Percentiles rank a stretch among this genome's conserved stretches.
These are phyloP conservation scores for Galerina sulciceps DNA, from an alignment of 768 basidiomycete species.

Conservation along the genomic window DNA sequence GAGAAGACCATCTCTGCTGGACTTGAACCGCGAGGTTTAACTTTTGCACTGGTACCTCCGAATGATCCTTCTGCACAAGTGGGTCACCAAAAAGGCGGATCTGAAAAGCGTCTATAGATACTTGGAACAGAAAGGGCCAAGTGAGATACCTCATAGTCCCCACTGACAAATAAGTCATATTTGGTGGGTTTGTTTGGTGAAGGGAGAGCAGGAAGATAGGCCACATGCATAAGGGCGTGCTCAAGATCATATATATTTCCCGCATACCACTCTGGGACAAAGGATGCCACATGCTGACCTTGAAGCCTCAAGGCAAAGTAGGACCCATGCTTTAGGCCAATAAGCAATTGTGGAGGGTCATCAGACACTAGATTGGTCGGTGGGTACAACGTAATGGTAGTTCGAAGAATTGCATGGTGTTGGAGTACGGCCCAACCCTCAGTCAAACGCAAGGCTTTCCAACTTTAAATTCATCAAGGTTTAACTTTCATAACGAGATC, in stretches of 20 bases:
- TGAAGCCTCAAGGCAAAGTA: slow-evolving; percentile 73
- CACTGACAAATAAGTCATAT: slow-evolving; percentile 77
- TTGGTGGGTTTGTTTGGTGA: slow-evolving; percentile 44
- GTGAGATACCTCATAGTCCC: slow-evolving; percentile 74
- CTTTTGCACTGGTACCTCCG: slow-evolving; percentile 55
- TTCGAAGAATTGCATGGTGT: slow-evolving; percentile 73
- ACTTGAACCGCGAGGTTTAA: slow-evolving; percentile 54
- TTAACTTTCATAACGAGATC: background rate
- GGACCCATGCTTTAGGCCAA: slow-evolving; percentile 72
- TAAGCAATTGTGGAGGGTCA: slow-evolving; percentile 49
- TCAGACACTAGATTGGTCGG: slow-evolving; percentile 27
- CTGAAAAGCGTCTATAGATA: slow-evolving; percentile 36
- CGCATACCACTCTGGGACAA: slow-evolving; percentile 66
- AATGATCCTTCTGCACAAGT: slow-evolving; percentile 28
- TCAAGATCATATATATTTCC: slow-evolving; percentile 86
- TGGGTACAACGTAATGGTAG: slow-evolving; percentile 63
- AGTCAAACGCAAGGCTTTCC: slow-evolving; percentile 71
- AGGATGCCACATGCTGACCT: slow-evolving; percentile 16
- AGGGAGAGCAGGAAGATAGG: slow-evolving; percentile 53
- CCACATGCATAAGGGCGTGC: slow-evolving; percentile 48
- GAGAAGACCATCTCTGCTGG: slow-evolving; percentile 29
- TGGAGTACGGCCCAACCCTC: slow-evolving; percentile 91
- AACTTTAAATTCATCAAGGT: slow-evolving; percentile 42
- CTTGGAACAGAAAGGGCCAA: background rate
- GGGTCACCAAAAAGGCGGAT: slow-evolving; percentile 88